Percentiles rank a stretch among this genome's conserved stretches.
Conservation (phyloP, 2,329 filamentous ascomycete genomes). For the Chlorencoelia australis region DNA sequence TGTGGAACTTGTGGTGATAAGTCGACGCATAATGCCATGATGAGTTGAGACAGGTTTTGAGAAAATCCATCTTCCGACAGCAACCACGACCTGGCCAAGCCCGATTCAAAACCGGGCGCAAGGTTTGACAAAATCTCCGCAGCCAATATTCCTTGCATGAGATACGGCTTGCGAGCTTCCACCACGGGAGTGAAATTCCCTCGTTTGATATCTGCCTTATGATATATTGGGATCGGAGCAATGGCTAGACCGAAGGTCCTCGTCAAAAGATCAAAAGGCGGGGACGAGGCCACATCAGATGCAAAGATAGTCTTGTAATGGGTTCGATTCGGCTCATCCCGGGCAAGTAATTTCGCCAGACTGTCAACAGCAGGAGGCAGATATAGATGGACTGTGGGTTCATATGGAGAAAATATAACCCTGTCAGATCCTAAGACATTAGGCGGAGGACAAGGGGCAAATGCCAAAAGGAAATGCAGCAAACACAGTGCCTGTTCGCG, state of each 20-base stretch:
- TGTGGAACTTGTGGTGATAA: conserved; percentile 44
- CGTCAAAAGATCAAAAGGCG: conserved; percentile 72
- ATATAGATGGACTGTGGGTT: conserved; percentile 74
- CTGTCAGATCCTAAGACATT: conserved; percentile 40
- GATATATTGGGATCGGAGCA: conserved; percentile 71
- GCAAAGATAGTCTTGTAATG: conserved; percentile 77
- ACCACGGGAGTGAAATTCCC: conserved; percentile 55
- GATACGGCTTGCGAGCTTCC: conserved; percentile 74
- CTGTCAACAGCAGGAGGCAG: conserved; percentile 83
- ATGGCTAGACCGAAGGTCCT: conserved; percentile 80
- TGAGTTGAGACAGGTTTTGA: conserved; percentile 65
- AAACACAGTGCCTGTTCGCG: conserved; percentile 81
- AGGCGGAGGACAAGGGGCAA: conserved; percentile 71
- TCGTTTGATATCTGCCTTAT: conserved; percentile 42
- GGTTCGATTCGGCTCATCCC: conserved; percentile 85
- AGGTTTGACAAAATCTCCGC: conserved; percentile 80
- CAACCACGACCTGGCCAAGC: conserved; percentile 70
- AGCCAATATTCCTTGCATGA: conserved; percentile 86
- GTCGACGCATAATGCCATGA: conserved; percentile 54
- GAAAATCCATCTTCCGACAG: conserved; percentile 76
- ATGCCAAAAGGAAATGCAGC: conserved; percentile 81
- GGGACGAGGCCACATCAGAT: conserved; percentile 52
- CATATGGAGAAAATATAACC: conserved; percentile 71
- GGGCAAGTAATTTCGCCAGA: conserved; percentile 80
- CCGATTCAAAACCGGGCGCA: conserved; percentile 58